Conservation (phyloP, 2,329 filamentous ascomycete species). For the Cladosporium velox region DNA sequence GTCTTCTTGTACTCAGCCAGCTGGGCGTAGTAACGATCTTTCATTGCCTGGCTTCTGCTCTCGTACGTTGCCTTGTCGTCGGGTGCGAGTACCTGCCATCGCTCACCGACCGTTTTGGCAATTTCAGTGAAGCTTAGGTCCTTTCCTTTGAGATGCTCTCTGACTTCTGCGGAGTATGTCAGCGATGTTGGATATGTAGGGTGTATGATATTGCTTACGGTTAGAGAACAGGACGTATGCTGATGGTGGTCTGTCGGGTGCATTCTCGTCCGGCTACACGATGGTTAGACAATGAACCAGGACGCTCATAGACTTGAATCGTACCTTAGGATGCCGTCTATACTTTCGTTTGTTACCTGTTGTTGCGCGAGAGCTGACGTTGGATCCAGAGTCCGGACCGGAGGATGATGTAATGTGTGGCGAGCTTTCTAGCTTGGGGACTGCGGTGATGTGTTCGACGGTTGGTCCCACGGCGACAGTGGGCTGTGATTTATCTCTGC, state of each 20-base stretch:
- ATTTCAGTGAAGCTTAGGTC: slow-evolving; percentile 86
- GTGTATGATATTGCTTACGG: slow-evolving; percentile 54
- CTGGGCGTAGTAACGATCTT: slow-evolving; percentile 75
- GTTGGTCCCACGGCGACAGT: background rate
- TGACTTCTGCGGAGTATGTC: slow-evolving; percentile 58
- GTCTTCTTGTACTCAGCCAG: slow-evolving; percentile 78
- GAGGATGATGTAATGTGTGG: background rate
- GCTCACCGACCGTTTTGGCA: slow-evolving; percentile 92
- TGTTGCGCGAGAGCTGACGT: background rate
- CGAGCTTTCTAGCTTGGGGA: background rate
- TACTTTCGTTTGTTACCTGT: slow-evolving; percentile 68
- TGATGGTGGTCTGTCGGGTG: slow-evolving; percentile 76
- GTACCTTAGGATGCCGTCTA: slow-evolving; percentile 72
- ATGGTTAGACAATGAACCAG: background rate
- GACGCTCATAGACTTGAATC: slow-evolving; percentile 28
- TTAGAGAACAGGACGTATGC: slow-evolving; percentile 87
- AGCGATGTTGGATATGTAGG: background rate
- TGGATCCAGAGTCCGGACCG: background rate
- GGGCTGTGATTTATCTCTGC: slow-evolving; percentile 53
- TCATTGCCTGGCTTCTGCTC: slow-evolving; percentile 68
- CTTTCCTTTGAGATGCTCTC: slow-evolving; percentile 74
- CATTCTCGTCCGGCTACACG: slow-evolving; percentile 70
- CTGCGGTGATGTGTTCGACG: background rate
- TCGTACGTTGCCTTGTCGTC: slow-evolving; percentile 72
- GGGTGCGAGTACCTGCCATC: slow-evolving; percentile 75